Conservation (phyloP, 176 grass and related monocot genomes). For the Pontederia crassipes region DNA sequence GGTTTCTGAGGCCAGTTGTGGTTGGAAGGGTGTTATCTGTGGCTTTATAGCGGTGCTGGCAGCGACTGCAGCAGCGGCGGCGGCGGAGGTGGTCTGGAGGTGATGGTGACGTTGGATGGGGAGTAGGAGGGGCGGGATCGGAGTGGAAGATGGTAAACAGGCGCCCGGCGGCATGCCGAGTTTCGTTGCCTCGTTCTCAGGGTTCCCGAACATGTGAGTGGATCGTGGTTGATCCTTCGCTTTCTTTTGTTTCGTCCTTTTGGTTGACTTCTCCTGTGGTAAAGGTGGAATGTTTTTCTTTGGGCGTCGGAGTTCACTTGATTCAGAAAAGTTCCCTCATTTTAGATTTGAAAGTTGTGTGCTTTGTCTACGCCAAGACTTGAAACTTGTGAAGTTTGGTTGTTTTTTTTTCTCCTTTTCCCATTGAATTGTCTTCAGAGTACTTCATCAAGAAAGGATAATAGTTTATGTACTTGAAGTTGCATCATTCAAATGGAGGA, state of each 20-base stretch:
- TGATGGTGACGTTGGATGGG: neutral
- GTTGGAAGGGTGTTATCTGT: neutral
- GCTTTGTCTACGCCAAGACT: neutral
- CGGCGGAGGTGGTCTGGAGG: no score
- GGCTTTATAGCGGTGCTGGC: neutral
- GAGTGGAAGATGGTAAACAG: slow-evolving; percentile 7
- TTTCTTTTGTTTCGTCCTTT: neutral
- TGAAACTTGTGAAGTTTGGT: no score
- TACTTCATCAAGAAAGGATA: no score
- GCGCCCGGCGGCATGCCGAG: slow-evolving; percentile 15
- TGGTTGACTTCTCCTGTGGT: neutral
- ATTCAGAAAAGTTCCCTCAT: neutral
- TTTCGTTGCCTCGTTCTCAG: neutral
- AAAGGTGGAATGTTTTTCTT: neutral
- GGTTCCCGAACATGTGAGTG: slow-evolving; percentile 24
- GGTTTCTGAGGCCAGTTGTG: neutral
- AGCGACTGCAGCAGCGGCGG: neutral
- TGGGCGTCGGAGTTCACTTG: no score
- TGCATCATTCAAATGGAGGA: no score
- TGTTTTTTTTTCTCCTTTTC: no score
- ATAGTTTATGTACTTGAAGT: no score
- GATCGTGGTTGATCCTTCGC: neutral
- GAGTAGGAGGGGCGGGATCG: neutral
- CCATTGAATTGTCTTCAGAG: no score
- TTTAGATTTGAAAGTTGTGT: neutral